Evolutionary conservation across 306 rosid species (phyloP).

Genomic region (Prunus salicina): DNA sequence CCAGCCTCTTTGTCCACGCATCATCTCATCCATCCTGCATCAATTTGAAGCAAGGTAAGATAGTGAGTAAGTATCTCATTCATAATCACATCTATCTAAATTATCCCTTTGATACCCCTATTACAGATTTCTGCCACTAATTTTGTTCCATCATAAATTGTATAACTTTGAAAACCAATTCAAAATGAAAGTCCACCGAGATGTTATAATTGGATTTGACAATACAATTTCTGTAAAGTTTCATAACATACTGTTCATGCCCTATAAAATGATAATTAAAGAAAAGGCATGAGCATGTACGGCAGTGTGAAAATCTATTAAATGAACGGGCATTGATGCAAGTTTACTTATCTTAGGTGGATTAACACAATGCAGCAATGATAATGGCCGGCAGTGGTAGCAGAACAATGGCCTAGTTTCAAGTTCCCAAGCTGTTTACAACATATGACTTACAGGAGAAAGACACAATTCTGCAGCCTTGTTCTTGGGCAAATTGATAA

Average conservation of each 20-base stretch:
- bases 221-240: background rate
- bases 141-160: background rate
- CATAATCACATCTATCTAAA: slow-evolving; percentile 21
- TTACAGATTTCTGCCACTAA: background rate
- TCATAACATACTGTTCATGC: background rate
- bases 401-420: background rate
- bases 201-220: background rate
- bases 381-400: background rate
- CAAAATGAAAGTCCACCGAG: background rate
- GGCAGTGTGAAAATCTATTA: background rate
- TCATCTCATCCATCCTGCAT: slow-evolving; percentile 97
- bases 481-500: slow-evolving; percentile 20
- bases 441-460: slow-evolving; percentile 18
- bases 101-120: background rate
- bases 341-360: background rate
- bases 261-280: background rate
- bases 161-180: background rate
- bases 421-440: slow-evolving; percentile 9
- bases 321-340: background rate
- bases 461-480: slow-evolving; percentile 16
- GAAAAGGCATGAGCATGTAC: background rate
- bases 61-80: slow-evolving; percentile 15
- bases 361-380: background rate
- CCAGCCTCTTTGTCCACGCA: slow-evolving; percentile 97
- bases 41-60: slow-evolving; percentile 17